phyloP scores from a whole-genome alignment of 106 monocot species.

The Ottelia alismoides region DNA sequence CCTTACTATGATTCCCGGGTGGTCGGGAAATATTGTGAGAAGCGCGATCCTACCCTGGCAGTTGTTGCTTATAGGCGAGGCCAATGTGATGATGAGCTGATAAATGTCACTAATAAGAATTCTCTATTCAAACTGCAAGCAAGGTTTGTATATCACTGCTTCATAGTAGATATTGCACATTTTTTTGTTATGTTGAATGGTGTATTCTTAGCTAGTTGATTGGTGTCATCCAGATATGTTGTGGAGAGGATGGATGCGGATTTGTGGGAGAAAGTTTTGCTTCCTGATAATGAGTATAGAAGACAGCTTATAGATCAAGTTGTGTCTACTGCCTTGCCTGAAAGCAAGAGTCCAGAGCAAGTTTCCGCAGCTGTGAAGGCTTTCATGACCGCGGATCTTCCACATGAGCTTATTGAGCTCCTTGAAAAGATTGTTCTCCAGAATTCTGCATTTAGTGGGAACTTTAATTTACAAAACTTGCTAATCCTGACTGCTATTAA shows the following conservation, averaged over 20 bases:
- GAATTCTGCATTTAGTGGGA: conserved; percentile 95
- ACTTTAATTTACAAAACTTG: conserved; percentile 94
- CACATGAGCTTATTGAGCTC: conserved; percentile 93
- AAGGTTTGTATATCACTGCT: conserved; percentile 30
- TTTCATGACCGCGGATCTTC: conserved; percentile 99
- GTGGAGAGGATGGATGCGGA: conserved; percentile 97
- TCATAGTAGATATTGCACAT: background rate
- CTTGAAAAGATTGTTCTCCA: conserved; percentile 97
- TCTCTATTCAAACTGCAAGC: conserved; percentile 93
- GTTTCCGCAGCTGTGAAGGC: conserved; percentile 97
- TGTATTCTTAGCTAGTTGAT: too few species aligned
- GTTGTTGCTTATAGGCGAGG: conserved; percentile 96
- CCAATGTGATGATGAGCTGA: conserved; percentile 92
- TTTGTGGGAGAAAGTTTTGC: conserved; percentile 93
- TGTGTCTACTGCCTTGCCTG: conserved; percentile 85
- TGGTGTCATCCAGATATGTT: conserved; percentile 96
- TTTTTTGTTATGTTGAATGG: too few species aligned
- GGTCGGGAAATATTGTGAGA: conserved; percentile 98
- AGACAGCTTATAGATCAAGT: conserved; percentile 92
- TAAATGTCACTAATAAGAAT: conserved; percentile 92
- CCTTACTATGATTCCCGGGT: conserved; percentile 98
- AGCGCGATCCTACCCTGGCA: conserved; percentile 89
- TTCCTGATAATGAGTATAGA: conserved; percentile 87
- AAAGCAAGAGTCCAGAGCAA: conserved; percentile 98
- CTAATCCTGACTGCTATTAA: conserved; percentile 93